Evolutionary conservation across 192 early-diverging fungal genomes (phyloP), one percentile per base, ranked within the genome.

Genomic region (Pilaira anomala): DNA sequence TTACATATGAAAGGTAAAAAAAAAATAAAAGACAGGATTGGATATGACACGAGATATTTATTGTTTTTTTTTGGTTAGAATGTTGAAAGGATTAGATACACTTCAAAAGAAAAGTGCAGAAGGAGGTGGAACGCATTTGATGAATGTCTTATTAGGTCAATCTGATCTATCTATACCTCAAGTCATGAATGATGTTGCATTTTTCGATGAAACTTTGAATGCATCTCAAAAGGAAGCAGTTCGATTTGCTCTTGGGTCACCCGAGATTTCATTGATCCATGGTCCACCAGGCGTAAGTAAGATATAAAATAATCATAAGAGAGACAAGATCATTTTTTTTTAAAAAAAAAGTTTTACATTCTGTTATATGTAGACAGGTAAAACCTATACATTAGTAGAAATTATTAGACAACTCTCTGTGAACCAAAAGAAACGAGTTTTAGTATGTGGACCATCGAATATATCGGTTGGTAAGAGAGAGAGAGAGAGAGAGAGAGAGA

Each of bases 401-500:
- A 75, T 94, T 12, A 78, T 97, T 25, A 83, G 90, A 24, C 93
- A 92, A 65, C 76, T 97, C 2, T 72, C 68, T 7, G 71, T 66
- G 2, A 46, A 74, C 3, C 69, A 77, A 28, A 78, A 81, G 13
- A 72, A 87, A 39, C 74, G 85, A 0, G 78, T 97, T 7, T 72
- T 97, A 3, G 93, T 95, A 1, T 97, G 95, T 66, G 95, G 88
- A 0, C 93, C 93, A 1, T 90, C 87, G 18, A 97, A 97, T 60
- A 90, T 93, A 40, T 84, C 90, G 42, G 93, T 92, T 5, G 88
- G 85, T 88, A 75, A 30, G 76, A 13, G 16, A 6, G 44, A 46
- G n/a, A n/a, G n/a, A n/a, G n/a, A n/a, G n/a, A n/a, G n/a, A n/a
- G n/a, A n/a, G n/a, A n/a, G n/a, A n/a, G n/a, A n/a, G n/a, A n/a